Conservation (phyloP, 106 monocot species). For the Dendrobium catenatum region DNA sequence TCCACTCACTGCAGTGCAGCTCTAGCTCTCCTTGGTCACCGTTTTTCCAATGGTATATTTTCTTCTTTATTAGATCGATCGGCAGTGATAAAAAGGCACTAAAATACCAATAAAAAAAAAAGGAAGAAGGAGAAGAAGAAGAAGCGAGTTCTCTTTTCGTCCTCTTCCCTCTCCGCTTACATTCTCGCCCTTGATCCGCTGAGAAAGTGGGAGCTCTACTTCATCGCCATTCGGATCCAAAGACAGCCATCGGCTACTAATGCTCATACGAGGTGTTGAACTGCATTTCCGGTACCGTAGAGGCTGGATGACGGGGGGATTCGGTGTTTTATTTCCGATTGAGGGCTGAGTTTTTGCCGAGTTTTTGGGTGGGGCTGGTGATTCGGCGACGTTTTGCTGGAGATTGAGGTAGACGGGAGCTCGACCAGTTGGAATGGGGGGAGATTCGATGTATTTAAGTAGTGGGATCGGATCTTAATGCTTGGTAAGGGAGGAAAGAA, state of each 20-base stretch:
- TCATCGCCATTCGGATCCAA: slow-evolving; percentile 7
- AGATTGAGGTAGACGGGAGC: neutral
- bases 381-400: neutral
- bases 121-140: slow-evolving; percentile 5
- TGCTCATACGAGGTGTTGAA: neutral
- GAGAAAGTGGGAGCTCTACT: neutral
- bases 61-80: slow-evolving; percentile 7
- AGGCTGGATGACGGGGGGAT: neutral
- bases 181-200: neutral
- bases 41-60: neutral
- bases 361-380: neutral
- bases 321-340: neutral
- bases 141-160: slow-evolving; percentile 1
- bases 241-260: neutral
- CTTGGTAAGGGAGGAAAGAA: slow-evolving; percentile 3
- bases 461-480: slow-evolving; percentile 3
- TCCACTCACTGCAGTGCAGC: slow-evolving; percentile 5
- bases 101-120: neutral
- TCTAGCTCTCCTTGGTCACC: neutral
- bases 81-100: neutral
- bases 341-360: neutral
- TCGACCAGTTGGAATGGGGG: neutral
- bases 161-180: neutral
- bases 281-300: slow-evolving; percentile 8
- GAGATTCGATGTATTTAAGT: neutral